Conservation (phyloP, 768 basidiomycete genomes). For the Inosperma sp. region DNA sequence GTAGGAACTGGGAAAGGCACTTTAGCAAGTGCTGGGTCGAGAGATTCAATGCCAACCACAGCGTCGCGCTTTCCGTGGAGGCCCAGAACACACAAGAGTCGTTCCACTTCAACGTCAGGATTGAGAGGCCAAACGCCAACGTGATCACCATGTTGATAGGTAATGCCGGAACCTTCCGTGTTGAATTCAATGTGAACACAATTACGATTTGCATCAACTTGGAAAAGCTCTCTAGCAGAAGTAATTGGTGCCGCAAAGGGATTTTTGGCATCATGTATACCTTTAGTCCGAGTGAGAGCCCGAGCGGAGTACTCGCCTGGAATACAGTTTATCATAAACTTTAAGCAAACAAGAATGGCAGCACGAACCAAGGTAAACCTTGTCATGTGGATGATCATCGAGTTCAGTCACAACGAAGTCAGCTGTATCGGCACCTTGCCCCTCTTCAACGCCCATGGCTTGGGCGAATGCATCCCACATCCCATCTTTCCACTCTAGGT, state of each 20-base stretch:
- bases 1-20: slow-evolving; percentile 98
- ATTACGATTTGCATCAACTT: slow-evolving; percentile 67
- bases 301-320: slow-evolving; percentile 92
- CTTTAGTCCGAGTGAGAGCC: slow-evolving; percentile 88
- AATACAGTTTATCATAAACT: slow-evolving; percentile 14
- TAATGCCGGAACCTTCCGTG: slow-evolving; percentile 92
- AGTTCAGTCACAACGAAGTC: slow-evolving; percentile 92
- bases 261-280: slow-evolving; percentile 98
- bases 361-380: slow-evolving; percentile 83
- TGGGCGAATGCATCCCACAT: slow-evolving; percentile 93
- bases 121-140: slow-evolving; percentile 97
- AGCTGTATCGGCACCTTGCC: slow-evolving; percentile 89
- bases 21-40: slow-evolving; percentile 96
- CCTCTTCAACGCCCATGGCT: slow-evolving; percentile 87
- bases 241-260: slow-evolving; percentile 85
- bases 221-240: slow-evolving; percentile 79
- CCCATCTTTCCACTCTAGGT: slow-evolving; percentile 96
- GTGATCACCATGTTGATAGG: slow-evolving; percentile 99
- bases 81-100: slow-evolving; percentile 82
- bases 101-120: slow-evolving; percentile 85
- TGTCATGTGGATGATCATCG: slow-evolving; percentile 67
- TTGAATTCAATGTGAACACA: slow-evolving; percentile 94
- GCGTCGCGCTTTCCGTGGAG: slow-evolving; percentile 75
- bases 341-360: background rate
- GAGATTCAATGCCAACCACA: slow-evolving; percentile 90